Percentiles rank a stretch among this genome's conserved stretches.
phyloP scores from a whole-genome alignment of 805 yeast species.

The Ogataea salicorniae region DNA sequence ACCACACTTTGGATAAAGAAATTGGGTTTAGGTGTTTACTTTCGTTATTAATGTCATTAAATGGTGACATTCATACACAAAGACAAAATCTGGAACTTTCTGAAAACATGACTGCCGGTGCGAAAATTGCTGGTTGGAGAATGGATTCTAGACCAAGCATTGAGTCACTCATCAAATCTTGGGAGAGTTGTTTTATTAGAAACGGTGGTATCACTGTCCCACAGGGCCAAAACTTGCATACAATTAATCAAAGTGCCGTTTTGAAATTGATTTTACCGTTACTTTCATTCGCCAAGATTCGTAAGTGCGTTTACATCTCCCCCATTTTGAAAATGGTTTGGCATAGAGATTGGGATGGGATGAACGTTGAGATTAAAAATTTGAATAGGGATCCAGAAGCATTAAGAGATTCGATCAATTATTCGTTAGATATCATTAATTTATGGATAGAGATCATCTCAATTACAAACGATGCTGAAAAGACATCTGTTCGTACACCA shows the following conservation, averaged over 20 bases:
- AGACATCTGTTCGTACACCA: constrained; percentile 68
- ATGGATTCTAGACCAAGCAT: constrained; percentile 55
- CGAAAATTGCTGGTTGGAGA: constrained; percentile 60
- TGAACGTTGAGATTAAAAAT: constrained; percentile 49
- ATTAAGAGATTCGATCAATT: constrained; percentile 55
- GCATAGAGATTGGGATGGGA: constrained; percentile 61
- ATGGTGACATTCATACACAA: constrained; percentile 58
- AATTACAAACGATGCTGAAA: constrained; percentile 57
- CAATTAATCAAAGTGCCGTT: constrained; percentile 49
- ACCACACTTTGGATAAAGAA: constrained; percentile 34
- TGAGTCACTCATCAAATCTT: constrained; percentile 51
- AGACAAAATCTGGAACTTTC: constrained; percentile 32
- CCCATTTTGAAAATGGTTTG: constrained; percentile 58
- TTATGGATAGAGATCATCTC: constrained; percentile 73
- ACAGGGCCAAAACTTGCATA: constrained; percentile 42
- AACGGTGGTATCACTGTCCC: constrained; percentile 61
- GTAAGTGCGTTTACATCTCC: constrained; percentile 56
- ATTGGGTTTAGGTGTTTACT: constrained; percentile 47
- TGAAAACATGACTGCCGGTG: constrained; percentile 30
- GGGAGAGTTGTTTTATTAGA: constrained; percentile 60
- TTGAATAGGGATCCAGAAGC: constrained; percentile 55
- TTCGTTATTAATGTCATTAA: constrained; percentile 57
- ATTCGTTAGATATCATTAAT: constrained; percentile 54
- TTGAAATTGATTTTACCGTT: constrained; percentile 64
- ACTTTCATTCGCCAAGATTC: constrained; percentile 59